These are phyloP conservation scores for Penicillium roqueforti DNA, from an alignment of 495 filamentous ascomycete species.

Conservation along the genomic window DNA sequence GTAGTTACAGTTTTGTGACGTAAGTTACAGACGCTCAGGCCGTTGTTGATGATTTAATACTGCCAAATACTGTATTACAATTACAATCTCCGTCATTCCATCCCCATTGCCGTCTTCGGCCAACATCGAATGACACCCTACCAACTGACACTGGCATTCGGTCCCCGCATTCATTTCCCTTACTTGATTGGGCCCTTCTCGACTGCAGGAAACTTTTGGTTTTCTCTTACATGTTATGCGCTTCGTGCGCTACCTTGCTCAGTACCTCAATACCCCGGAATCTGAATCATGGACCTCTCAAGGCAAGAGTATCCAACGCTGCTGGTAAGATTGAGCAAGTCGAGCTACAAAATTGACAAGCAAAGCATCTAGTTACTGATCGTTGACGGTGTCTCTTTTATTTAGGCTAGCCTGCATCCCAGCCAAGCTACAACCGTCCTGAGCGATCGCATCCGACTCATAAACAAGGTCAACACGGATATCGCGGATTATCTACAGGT, in stretches of 20 bases:
- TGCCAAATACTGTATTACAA: conserved; percentile 7
- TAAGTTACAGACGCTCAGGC: neutral
- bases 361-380: conserved; percentile 11
- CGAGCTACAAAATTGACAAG: conserved; percentile 1
- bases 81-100: conserved; percentile 24
- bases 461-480: conserved; percentile 80
- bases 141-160: conserved; percentile 14
- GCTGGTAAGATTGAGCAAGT: conserved; percentile 63
- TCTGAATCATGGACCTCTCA: conserved; percentile 66
- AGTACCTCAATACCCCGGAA: conserved; percentile 32
- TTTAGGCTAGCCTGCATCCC: conserved; percentile 76
- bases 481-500: conserved; percentile 98
- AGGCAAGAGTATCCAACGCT: conserved; percentile 92
- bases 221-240: conserved; percentile 37
- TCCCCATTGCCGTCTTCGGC: conserved; percentile 23
- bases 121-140: conserved; percentile 19
- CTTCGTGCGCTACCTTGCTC: conserved; percentile 20
- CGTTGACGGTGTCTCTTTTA: conserved; percentile 11
- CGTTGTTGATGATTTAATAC: neutral
- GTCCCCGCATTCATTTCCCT: conserved; percentile 23
- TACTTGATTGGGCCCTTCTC: conserved; percentile 10
- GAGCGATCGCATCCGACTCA: conserved; percentile 82
- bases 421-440: conserved; percentile 78
- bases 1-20: neutral
- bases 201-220: conserved; percentile 6